A percentile compares a stretch with the other conserved stretches of the same genome.
Evolutionary conservation across 768 basidiomycete species (phyloP).

Genomic region (Clavulina sp.): DNA sequence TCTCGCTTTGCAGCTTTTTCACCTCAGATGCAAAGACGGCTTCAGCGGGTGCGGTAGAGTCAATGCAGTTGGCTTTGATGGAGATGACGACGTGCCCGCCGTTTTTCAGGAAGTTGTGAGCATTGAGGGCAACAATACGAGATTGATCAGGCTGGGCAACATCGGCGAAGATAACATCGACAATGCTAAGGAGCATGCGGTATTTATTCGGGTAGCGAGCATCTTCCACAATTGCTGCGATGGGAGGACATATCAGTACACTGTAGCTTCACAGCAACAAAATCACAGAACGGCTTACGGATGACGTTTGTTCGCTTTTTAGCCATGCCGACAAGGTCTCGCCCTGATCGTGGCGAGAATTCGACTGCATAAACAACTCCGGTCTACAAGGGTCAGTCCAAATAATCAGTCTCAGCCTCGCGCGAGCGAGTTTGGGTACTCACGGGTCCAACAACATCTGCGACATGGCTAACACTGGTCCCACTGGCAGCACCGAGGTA

Average conservation of each 20-base stretch:
- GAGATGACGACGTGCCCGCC: slow-evolving; percentile 86
- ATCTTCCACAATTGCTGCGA: slow-evolving; percentile 84
- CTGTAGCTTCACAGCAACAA: background rate
- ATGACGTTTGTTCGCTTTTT: slow-evolving; percentile 99
- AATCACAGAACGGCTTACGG: slow-evolving; percentile 33
- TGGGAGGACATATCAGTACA: slow-evolving; percentile 1
- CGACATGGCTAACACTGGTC: slow-evolving; percentile 96
- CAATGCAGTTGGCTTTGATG: slow-evolving; percentile 98
- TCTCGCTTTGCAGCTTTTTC: slow-evolving; percentile 51
- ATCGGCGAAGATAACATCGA: slow-evolving; percentile 97
- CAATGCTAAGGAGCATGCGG: slow-evolving; percentile 87
- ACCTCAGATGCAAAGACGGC: slow-evolving; percentile 82
- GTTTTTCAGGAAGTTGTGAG: slow-evolving; percentile 90
- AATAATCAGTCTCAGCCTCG: slow-evolving; percentile 6
- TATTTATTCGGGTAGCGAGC: slow-evolving; percentile 93
- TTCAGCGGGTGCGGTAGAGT: slow-evolving; percentile 84
- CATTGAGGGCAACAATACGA: slow-evolving; percentile 85
- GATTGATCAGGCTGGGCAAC: slow-evolving; percentile 98
- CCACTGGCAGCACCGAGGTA: slow-evolving; percentile 97
- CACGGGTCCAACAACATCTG: slow-evolving; percentile 94
- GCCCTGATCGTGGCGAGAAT: slow-evolving; percentile 89
- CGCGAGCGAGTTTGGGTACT: slow-evolving; percentile 19
- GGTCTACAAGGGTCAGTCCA: slow-evolving; percentile 34
- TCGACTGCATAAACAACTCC: slow-evolving; percentile 97
- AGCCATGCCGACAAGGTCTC: slow-evolving; percentile 97